Evolutionary conservation across 176 grass and related monocot genomes (phyloP), one percentile per base, ranked within the genome.

Genomic region (Saccharum spontaneum): DNA sequence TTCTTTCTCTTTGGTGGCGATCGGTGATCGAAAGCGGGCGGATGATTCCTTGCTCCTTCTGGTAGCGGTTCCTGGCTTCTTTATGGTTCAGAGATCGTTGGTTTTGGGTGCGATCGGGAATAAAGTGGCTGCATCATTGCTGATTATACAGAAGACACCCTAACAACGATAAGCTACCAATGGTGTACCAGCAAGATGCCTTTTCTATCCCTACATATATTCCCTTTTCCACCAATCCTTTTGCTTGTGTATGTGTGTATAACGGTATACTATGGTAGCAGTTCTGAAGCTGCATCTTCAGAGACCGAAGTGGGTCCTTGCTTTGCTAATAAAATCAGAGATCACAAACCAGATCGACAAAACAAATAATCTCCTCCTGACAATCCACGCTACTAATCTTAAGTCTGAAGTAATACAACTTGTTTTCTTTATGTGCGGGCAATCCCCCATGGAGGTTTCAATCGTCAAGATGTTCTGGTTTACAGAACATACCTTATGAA

Each of bases 111-210:
- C 45, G 33, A 65, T 75, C 14, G 23, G 36, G 65, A 72, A 48
- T 57, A 45, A 71, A 54, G 18, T 40, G 9, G 10, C 23, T 18
- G 41, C 31, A 30, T 28, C 28, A 10, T 55, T 76, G 70, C 3
- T 75, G 50, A 61, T 81, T 50, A 18, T 46, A 18, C 11, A 50
- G 48, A 30, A 66, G 13, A 20, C 7, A 54, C 28, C 57, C 6
- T 48, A 38, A 43, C 24, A 12, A 71, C 37, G 26, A 63, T 83
- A 80, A 87, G 70, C 68, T 76, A 85, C 48, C 68, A 84, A 80
- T 61, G 36, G 40, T 7, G 17, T 26, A 38, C 39, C 18, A 23
- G 13, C 8, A 3, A 66, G 67, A 83, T 83, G 57, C 54, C 55
- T 82, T 81, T 31, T 48, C 28, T 39, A 46, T 8, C 66, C 37